Base-by-base conservation (phyloP, 331 rosid species). In the Malus hybrid region DNA sequence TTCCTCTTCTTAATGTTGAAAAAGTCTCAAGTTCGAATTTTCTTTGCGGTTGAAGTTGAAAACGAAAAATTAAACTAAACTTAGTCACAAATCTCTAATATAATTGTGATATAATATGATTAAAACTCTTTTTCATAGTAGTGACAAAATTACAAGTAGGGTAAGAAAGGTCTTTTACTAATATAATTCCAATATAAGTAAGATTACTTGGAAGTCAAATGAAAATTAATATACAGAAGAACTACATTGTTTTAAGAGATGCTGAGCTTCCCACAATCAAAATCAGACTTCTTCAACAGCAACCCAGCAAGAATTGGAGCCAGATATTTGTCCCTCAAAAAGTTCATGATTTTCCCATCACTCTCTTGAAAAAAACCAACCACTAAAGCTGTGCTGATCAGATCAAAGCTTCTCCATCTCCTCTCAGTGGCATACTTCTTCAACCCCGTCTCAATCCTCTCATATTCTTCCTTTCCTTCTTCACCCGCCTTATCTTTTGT, bases 391-490 rank as follows among this genome's bases (percentile, higher is more conserved):
- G 83, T 60, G 69, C 15, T 15, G n/a, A 79, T 72, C 18, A 88
- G 70, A 59, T 80, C 75, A 76, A 80, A 60, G 75, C 81, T 54
- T 78, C 92, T 85, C 88, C 88, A 83, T 80, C 68, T 70, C 69
- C 93, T 86, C 78, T 88, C 83, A 0, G 42, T 69, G 11, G 81
- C 87, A 75, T 80, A 88, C 80, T 79, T 88, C 56, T 27, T 82
- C 76, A 86, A 79, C 8, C 73, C 78, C 31, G 9, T 52, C 28
- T 84, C 83, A 76, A 86, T 80, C 65, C 69, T 80, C 24, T 73
- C 71, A 67, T 50, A 74, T n/a, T 82, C 80, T 0, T 78, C 92
- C 52, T 68, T 22, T 33, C 36, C 80, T 5, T 75, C 67, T 59
- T 64, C 74, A 2, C 31, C 19, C 24, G 67, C 24, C 24, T 73